phyloP scores from a whole-genome alignment of 2,329 filamentous ascomycete species.

The Clonostachys byssicola region DNA sequence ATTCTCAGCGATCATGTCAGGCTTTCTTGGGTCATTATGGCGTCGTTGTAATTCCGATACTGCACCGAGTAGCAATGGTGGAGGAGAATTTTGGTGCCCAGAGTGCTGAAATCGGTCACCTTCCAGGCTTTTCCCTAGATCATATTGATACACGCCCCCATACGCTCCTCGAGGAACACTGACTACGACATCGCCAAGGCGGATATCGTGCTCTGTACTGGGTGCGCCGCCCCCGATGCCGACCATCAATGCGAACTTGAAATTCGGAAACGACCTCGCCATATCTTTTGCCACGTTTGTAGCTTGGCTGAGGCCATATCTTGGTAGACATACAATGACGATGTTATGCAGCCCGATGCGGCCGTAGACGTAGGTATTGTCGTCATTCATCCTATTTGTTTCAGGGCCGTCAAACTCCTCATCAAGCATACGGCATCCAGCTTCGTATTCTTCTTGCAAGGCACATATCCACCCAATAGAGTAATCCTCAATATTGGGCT shows the following conservation, averaged over 20 bases:
- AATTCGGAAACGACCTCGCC: conserved; percentile 3
- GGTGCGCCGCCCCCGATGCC: conserved; percentile 1
- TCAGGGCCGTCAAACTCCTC: too few species aligned
- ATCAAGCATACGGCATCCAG: too few species aligned
- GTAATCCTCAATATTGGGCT: too few species aligned
- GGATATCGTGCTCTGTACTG: background rate
- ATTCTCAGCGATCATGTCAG: too few species aligned
- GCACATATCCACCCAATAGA: too few species aligned
- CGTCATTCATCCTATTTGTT: conserved; percentile 1
- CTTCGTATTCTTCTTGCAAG: too few species aligned
- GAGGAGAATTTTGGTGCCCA: too few species aligned
- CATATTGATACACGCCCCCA: background rate
- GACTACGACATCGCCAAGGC: conserved; percentile 1
- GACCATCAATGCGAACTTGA: conserved; percentile 5
- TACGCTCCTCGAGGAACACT: background rate
- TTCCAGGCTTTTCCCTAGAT: background rate
- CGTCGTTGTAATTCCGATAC: too few species aligned
- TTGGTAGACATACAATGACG: conserved; percentile 6
- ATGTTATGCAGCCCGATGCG: conserved; percentile 9
- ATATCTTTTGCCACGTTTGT: conserved; percentile 3
- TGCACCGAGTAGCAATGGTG: too few species aligned
- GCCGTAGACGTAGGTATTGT: conserved; percentile 11
- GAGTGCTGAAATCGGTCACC: too few species aligned
- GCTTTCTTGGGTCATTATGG: too few species aligned
- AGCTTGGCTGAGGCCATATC: conserved; percentile 2